Conservation (phyloP, 805 yeast species). For the Spathaspora sp. region DNA sequence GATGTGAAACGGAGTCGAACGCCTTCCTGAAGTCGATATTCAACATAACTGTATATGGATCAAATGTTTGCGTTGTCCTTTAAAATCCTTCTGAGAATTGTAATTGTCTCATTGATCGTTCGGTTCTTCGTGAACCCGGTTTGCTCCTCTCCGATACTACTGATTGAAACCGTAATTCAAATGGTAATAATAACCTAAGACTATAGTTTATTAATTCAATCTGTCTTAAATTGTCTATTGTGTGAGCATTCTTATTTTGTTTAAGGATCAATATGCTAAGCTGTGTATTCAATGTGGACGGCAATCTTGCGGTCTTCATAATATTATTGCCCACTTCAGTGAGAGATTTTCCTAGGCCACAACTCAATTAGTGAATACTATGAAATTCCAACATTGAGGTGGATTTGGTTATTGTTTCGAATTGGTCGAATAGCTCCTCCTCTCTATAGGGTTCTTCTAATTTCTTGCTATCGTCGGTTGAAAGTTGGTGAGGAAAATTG, state of each 20-base stretch:
- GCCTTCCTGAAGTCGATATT: slow-evolving; percentile 1
- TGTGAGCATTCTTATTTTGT: not conserved
- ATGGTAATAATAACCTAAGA: not conserved
- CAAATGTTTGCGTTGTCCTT: not conserved
- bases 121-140: not conserved
- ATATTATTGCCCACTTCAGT: not conserved
- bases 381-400: not conserved
- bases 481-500: not conserved
- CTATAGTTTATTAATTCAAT: not conserved
- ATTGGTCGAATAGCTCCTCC: not conserved
- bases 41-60: slow-evolving; percentile 1
- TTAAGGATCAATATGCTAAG: not conserved
- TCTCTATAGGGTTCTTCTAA: not conserved
- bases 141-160: no score
- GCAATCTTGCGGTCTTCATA: not conserved
- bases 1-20: not conserved
- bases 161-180: no score
- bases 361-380: not conserved
- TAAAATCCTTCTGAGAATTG: not conserved
- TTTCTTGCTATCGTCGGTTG: not conserved
- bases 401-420: not conserved
- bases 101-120: slow-evolving; percentile 4
- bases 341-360: not conserved
- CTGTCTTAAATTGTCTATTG: not conserved
- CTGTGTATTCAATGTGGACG: not conserved